Percentiles rank a stretch among this genome's conserved stretches.
These are phyloP conservation scores for Planoprotostelium fungivorum DNA, from an alignment of 78 protist genomes.

Conservation along the genomic window DNA sequence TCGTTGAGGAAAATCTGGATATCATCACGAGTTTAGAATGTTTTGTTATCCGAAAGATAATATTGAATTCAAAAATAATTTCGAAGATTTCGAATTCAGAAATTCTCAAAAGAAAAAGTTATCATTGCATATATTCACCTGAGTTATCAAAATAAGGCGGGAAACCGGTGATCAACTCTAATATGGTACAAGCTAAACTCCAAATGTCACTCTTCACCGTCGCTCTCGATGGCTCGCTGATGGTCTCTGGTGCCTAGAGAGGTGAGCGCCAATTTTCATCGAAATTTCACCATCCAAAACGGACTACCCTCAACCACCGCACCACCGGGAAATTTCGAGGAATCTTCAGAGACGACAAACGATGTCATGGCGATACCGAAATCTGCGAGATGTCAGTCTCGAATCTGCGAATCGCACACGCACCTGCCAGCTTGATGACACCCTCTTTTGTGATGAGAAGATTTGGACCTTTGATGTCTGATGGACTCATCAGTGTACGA, in stretches of 20 bases:
- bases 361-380: slow-evolving; percentile 75
- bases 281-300: slow-evolving; percentile 80
- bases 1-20: too few relatives aligned
- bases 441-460: slow-evolving; percentile 76
- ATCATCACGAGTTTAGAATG: too few relatives aligned
- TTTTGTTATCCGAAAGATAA: too few relatives aligned
- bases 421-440: slow-evolving; percentile 73
- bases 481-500: neutral
- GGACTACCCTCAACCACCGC: slow-evolving; percentile 92
- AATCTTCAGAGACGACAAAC: slow-evolving; percentile 61
- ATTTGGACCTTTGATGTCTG: slow-evolving; percentile 81
- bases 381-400: slow-evolving; percentile 6
- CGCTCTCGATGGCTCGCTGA: slow-evolving; percentile 54
- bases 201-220: slow-evolving; percentile 84
- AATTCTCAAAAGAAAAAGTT: too few relatives aligned
- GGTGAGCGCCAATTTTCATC: slow-evolving; percentile 4
- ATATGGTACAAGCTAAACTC: slow-evolving; percentile 88
- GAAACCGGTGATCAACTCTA: slow-evolving; percentile 90
- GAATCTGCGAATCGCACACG: neutral
- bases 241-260: slow-evolving; percentile 89
- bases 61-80: too few relatives aligned
- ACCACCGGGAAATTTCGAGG: slow-evolving; percentile 16
- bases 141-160: slow-evolving; percentile 88
- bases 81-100: too few relatives aligned
- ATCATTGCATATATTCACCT: neutral